phyloP scores from a whole-genome alignment of 2,329 filamentous ascomycete species.

The Trichoderma harzianum region DNA sequence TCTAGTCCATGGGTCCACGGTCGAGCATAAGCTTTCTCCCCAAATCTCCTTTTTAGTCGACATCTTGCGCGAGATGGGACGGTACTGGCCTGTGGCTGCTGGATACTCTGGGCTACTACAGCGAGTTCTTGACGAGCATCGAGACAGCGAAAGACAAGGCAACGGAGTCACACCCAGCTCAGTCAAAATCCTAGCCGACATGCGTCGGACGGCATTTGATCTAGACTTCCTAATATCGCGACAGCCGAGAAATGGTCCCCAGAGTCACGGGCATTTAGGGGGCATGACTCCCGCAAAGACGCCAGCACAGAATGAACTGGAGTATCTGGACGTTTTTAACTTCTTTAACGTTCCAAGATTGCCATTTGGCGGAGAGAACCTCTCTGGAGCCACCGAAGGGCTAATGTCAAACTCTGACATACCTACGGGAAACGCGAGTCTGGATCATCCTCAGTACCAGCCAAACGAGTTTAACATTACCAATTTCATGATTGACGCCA shows the following conservation, averaged over 20 bases:
- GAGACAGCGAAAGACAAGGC: slow-evolving; percentile 70
- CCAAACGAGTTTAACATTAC: slow-evolving; percentile 72
- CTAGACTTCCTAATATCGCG: slow-evolving; percentile 85
- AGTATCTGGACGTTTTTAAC: slow-evolving; percentile 89
- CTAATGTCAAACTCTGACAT: slow-evolving; percentile 26
- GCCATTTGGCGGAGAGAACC: slow-evolving; percentile 44
- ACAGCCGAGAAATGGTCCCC: slow-evolving; percentile 57
- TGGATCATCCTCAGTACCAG: slow-evolving; percentile 22
- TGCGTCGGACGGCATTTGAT: slow-evolving; percentile 87
- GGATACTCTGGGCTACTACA: slow-evolving; percentile 77
- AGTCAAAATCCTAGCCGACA: slow-evolving; percentile 84
- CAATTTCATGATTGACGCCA: slow-evolving; percentile 72
- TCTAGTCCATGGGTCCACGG: slow-evolving; percentile 85
- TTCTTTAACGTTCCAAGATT: slow-evolving; percentile 90
- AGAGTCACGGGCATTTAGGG: slow-evolving; percentile 43
- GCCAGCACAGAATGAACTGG: slow-evolving; percentile 76
- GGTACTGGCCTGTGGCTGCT: slow-evolving; percentile 80
- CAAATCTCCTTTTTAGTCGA: slow-evolving; percentile 81
- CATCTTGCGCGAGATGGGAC: slow-evolving; percentile 74
- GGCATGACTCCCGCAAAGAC: slow-evolving; percentile 61
- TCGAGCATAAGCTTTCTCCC: slow-evolving; percentile 76
- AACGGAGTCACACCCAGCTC: slow-evolving; percentile 76
- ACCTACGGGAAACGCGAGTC: slow-evolving; percentile 28
- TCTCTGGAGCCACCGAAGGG: slow-evolving; percentile 22
- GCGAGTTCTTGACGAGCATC: slow-evolving; percentile 81